Conservation (phyloP, 768 basidiomycete species). For the Xerocomellus dryophilus region DNA sequence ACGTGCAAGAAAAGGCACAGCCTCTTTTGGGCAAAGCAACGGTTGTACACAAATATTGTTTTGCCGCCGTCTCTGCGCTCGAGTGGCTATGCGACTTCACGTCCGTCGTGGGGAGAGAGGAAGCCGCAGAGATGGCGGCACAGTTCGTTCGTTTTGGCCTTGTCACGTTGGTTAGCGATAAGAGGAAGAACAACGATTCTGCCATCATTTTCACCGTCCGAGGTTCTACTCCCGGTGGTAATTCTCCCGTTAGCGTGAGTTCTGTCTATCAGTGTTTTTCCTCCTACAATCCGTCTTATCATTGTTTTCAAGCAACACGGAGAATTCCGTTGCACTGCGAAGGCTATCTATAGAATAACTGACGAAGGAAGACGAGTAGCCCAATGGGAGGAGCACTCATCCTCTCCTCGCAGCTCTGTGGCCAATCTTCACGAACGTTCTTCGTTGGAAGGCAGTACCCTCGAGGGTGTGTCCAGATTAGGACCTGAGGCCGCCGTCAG, state of each 20-base stretch:
- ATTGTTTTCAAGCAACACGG: conserved; percentile 67
- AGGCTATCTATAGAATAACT: conserved; percentile 92
- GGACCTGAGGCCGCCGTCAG: conserved; percentile 29
- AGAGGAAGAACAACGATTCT: conserved; percentile 86
- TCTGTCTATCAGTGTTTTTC: not conserved
- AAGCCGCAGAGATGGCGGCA: conserved; percentile 96
- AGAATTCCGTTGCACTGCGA: conserved; percentile 94
- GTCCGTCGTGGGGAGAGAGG: conserved; percentile 91
- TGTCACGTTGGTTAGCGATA: conserved; percentile 84
- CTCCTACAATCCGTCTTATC: conserved; percentile 8
- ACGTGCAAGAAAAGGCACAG: conserved; percentile 64
- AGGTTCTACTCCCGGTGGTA: conserved; percentile 71
- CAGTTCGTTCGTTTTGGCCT: conserved; percentile 96
- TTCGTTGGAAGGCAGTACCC: conserved; percentile 47
- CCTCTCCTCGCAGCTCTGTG: conserved; percentile 64
- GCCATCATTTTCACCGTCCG: conserved; percentile 92
- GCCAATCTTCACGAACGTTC: conserved; percentile 61
- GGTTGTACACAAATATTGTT: conserved; percentile 63
- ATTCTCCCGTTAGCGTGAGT: conserved; percentile 71
- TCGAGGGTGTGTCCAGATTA: conserved; percentile 23
- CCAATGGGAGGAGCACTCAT: conserved; percentile 66
- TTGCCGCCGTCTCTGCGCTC: conserved; percentile 80
- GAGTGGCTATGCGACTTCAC: conserved; percentile 99
- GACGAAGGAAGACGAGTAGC: conserved; percentile 86
- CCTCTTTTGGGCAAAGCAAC: conserved; percentile 48